A percentile compares a stretch with the other conserved stretches of the same genome.
Evolutionary conservation across 768 basidiomycete genomes (phyloP).

Genomic region (Mrakia hoshinonis): DNA sequence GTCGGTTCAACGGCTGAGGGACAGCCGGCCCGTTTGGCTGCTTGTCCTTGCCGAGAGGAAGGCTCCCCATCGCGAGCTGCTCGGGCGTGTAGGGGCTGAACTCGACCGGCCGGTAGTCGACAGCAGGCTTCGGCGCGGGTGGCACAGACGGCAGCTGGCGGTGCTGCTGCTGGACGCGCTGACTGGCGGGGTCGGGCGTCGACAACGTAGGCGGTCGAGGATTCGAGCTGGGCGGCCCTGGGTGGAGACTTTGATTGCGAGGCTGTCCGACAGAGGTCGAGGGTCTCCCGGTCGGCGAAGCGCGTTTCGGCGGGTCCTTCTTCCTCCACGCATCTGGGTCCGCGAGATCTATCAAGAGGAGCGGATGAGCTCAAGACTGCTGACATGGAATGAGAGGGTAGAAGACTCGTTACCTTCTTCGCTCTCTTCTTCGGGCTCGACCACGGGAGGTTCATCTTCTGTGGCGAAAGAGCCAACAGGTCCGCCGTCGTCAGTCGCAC

Average conservation of each 20-base stretch:
- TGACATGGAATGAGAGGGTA: background rate
- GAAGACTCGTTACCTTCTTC: background rate
- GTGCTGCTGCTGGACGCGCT: background rate
- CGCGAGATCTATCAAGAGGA: background rate
- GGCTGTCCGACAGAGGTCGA: too few species aligned
- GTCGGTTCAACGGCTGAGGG: slow-evolving; percentile 54
- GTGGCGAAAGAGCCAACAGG: background rate
- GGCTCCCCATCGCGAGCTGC: background rate
- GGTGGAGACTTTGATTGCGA: too few species aligned
- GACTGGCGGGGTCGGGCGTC: background rate
- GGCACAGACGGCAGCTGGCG: background rate
- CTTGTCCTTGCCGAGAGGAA: background rate
- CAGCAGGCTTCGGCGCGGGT: background rate
- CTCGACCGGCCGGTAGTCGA: background rate
- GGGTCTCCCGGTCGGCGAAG: too few species aligned
- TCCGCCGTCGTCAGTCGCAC: too few species aligned
- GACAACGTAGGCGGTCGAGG: too few species aligned
- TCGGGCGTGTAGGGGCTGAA: background rate
- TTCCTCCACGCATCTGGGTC: too few species aligned
- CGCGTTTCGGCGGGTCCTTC: too few species aligned
- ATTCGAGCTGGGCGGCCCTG: too few species aligned
- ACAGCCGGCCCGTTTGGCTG: background rate
- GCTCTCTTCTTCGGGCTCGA: background rate
- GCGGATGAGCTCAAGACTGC: too few species aligned
- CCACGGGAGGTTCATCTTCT: background rate